Percentiles rank a stretch among this genome's conserved stretches.
Conservation (phyloP, 176 grass and related monocot species). For the Eremochloa ophiuroides region DNA sequence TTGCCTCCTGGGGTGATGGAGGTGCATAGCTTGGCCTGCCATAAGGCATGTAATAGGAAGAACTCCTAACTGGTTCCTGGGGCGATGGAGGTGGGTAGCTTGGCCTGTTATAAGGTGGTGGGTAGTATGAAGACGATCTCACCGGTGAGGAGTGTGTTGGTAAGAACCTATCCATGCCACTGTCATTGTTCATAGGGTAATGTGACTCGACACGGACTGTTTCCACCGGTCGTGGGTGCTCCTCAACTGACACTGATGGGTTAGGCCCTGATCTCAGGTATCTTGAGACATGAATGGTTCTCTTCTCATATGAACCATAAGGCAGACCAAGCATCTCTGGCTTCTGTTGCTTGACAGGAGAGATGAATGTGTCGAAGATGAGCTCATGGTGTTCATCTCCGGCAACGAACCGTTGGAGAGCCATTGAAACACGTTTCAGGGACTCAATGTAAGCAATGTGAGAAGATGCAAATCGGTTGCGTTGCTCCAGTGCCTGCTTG, state of each 20-base stretch:
- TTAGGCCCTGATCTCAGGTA: conserved; percentile 65
- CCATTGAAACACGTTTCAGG: conserved; percentile 69
- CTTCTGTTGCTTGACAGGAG: conserved; percentile 53
- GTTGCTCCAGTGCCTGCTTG: conserved; percentile 82
- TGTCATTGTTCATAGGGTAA: conserved; percentile 47
- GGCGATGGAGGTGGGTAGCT: conserved; percentile 20
- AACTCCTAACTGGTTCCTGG: conserved; percentile 46
- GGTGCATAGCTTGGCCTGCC: conserved; percentile 46
- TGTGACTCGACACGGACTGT: conserved; percentile 66
- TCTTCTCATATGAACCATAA: conserved; percentile 61
- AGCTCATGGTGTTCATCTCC: conserved; percentile 63
- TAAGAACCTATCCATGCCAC: conserved; percentile 45
- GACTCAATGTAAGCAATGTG: conserved; percentile 91
- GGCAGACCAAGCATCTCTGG: conserved; percentile 59
- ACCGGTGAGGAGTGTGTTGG: conserved; percentile 23
- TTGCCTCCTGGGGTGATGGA: conserved; percentile 51
- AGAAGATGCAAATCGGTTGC: conserved; percentile 61
- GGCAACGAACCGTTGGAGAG: conserved; percentile 65
- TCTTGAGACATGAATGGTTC: conserved; percentile 59
- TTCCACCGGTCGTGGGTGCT: conserved; percentile 49
- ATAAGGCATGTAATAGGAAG: conserved; percentile 53
- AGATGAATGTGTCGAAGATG: conserved; percentile 61
- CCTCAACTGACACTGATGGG: conserved; percentile 80
- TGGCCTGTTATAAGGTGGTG: conserved; percentile 51
- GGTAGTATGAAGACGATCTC: conserved; percentile 40